Percentiles rank a stretch among this genome's conserved stretches.
These are phyloP conservation scores for Pestalotiopsis sp. DNA, from an alignment of 2,329 filamentous ascomycete genomes.

Conservation along the genomic window DNA sequence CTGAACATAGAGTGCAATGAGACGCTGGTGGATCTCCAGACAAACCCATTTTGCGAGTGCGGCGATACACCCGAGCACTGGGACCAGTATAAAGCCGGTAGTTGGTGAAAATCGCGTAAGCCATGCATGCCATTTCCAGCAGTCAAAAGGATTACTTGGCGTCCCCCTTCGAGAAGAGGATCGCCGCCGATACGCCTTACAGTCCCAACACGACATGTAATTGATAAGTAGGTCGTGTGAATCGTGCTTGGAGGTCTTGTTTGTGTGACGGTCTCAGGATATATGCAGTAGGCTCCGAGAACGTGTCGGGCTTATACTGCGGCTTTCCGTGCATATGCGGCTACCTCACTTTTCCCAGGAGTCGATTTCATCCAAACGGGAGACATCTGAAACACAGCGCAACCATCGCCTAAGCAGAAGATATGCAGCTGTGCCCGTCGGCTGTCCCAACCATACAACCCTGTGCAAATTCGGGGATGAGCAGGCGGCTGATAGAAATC, in stretches of 20 bases:
- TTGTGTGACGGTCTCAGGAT: neutral
- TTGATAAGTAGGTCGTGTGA: neutral
- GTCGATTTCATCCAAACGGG: neutral
- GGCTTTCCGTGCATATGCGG: constrained; percentile 1
- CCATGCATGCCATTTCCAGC: neutral
- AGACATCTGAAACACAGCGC: constrained; percentile 10
- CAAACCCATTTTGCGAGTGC: neutral
- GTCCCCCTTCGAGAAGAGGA: neutral
- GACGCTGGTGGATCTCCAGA: neutral
- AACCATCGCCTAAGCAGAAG: neutral
- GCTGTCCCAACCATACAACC: neutral
- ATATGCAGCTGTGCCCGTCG: constrained; percentile 8
- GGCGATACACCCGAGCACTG: neutral
- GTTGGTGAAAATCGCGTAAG: neutral
- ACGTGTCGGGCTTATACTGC: constrained; percentile 2
- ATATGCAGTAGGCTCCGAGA: neutral
- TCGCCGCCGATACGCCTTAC: neutral
- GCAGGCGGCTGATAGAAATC: neutral
- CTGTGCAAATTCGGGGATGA: neutral
- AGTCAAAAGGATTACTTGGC: neutral
- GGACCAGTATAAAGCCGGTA: neutral
- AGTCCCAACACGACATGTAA: neutral
- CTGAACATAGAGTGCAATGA: neutral
- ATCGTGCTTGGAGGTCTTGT: neutral
- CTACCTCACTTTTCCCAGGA: neutral